phyloP scores from a whole-genome alignment of 2,329 filamentous ascomycete species.

The Ceratocystis diversiconidia region DNA sequence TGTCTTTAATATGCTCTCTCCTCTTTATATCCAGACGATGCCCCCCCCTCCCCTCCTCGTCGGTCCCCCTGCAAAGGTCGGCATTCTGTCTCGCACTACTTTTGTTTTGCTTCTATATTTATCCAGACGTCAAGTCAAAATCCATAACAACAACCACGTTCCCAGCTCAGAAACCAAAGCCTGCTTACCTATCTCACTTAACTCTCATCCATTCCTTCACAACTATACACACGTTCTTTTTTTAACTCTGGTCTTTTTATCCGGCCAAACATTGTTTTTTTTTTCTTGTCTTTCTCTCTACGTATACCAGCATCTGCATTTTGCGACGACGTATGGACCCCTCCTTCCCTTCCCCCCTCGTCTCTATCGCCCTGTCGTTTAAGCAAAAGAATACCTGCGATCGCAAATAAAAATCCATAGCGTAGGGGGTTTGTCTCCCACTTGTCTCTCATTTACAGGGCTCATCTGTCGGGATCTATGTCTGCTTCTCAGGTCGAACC shows the following conservation, averaged over 20 bases:
- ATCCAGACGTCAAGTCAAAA: constrained; percentile 7
- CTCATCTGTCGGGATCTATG: constrained; percentile 10
- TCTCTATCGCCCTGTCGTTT: not conserved
- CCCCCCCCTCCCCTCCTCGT: no score
- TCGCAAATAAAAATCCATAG: not conserved
- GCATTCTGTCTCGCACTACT: not conserved
- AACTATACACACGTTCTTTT: not conserved
- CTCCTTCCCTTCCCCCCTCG: not conserved
- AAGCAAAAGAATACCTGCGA: not conserved
- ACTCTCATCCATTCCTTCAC: not conserved
- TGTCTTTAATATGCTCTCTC: no score
- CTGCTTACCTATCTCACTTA: not conserved
- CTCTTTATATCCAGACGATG: no score
- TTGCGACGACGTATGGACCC: not conserved
- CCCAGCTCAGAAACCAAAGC: not conserved
- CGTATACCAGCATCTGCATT: not conserved
- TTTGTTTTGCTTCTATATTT: constrained; percentile 7
- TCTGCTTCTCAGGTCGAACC: constrained; percentile 12
- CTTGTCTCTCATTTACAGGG: not conserved
- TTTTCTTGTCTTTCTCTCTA: not conserved
- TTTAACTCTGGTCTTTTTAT: not conserved
- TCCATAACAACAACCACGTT: not conserved
- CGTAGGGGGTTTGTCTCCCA: not conserved
- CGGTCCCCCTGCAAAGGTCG: not conserved
- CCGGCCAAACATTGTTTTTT: not conserved